A percentile compares a stretch with the other conserved stretches of the same genome.
phyloP scores from a whole-genome alignment of 2,329 filamentous ascomycete genomes.

The Pseudogymnoascus sp. region DNA sequence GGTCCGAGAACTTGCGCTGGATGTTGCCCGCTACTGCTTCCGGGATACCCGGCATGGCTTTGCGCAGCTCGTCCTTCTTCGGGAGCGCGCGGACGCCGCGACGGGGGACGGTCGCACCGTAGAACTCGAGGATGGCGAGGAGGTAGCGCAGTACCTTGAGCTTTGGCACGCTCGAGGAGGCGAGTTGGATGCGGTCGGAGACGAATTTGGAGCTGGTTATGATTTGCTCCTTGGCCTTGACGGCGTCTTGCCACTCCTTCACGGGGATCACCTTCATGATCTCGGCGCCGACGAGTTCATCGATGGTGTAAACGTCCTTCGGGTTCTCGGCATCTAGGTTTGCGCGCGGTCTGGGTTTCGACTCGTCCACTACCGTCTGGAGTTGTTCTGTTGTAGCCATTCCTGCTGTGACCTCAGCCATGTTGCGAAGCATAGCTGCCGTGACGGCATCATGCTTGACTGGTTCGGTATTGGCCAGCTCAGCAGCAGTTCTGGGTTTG shows the following conservation, averaged over 20 bases:
- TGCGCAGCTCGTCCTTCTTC: conserved; percentile 51
- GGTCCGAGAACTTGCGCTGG: conserved; percentile 59
- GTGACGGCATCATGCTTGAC: conserved; percentile 47
- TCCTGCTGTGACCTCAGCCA: conserved; percentile 51
- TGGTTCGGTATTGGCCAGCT: conserved; percentile 19
- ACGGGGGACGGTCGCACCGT: conserved; percentile 38
- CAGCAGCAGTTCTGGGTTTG: conserved; percentile 19
- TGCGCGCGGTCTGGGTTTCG: conserved; percentile 64
- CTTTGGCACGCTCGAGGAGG: conserved; percentile 43
- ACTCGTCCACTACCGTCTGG: conserved; percentile 53
- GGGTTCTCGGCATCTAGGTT: conserved; percentile 59
- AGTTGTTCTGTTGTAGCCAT: conserved; percentile 61
- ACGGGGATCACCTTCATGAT: conserved; percentile 60
- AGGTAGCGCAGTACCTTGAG: conserved; percentile 54
- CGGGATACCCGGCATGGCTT: conserved; percentile 47
- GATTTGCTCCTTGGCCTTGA: conserved; percentile 49
- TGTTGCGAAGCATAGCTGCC: conserved; percentile 52
- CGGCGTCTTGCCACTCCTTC: conserved; percentile 64
- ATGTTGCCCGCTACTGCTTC: conserved; percentile 58
- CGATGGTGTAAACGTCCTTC: conserved; percentile 63
- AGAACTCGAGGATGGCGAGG: conserved; percentile 47
- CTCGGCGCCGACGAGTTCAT: conserved; percentile 57
- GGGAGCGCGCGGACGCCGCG: conserved; percentile 43
- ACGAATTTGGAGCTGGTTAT: conserved; percentile 54
- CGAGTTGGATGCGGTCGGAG: conserved; percentile 46